Conservation (phyloP, 2,329 filamentous ascomycete genomes). For the Alternaria ventricosa region DNA sequence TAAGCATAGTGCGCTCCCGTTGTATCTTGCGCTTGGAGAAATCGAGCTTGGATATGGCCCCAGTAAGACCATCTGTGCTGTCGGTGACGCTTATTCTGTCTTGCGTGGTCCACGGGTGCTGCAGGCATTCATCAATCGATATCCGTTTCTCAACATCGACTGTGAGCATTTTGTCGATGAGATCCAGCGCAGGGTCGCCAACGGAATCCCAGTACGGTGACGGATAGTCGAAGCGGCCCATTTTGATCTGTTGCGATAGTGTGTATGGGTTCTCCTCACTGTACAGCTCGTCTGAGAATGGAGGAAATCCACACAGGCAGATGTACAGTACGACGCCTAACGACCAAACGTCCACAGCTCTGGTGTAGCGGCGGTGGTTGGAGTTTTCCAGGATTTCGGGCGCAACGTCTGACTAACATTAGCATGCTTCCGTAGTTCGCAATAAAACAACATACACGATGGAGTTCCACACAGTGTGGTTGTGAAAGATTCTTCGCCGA, state of each 20-base stretch:
- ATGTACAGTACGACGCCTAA: conserved; percentile 98
- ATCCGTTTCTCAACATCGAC: conserved; percentile 84
- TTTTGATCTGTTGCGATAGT: conserved; percentile 87
- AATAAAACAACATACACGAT: conserved; percentile 62
- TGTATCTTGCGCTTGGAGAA: conserved; percentile 81
- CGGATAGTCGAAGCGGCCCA: conserved; percentile 89
- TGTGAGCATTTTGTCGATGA: conserved; percentile 94
- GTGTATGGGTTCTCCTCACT: conserved; percentile 82
- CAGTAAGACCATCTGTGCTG: conserved; percentile 90
- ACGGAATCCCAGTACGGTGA: conserved; percentile 95
- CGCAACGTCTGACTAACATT: conserved; percentile 71
- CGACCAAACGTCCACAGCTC: conserved; percentile 95
- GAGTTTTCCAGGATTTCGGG: conserved; percentile 90
- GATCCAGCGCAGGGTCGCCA: conserved; percentile 83
- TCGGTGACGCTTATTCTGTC: conserved; percentile 67
- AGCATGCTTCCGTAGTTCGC: conserved; percentile 12
- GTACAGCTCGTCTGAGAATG: conserved; percentile 93
- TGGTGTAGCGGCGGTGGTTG: conserved; percentile 85
- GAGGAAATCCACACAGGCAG: conserved; percentile 93
- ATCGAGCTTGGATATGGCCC: conserved; percentile 81
- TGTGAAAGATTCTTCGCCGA: conserved; percentile 97
- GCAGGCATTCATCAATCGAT: conserved; percentile 87
- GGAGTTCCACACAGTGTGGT: conserved; percentile 96
- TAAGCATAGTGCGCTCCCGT: conserved; percentile 85
- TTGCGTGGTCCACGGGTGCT: conserved; percentile 86